Evolutionary conservation across 176 grass and related monocot species (phyloP), one percentile per base, ranked within the genome.

Genomic region (Saccharum officinarum): DNA sequence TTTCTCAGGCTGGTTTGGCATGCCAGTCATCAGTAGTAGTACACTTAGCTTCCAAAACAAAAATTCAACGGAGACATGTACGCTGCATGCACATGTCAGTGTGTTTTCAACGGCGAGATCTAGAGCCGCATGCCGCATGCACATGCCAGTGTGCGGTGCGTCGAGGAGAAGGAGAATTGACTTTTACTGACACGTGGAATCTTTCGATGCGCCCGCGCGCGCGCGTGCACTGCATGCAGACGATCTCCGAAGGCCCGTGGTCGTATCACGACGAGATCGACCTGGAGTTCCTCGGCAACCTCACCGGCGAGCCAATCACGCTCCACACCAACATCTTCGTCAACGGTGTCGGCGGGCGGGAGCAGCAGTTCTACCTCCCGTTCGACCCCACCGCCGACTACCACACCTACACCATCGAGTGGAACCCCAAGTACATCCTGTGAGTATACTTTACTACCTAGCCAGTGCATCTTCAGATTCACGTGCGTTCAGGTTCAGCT

Each of bases 271-370:
- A 97, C 67, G 94, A 97, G 83, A 79, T 97, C 54, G 94, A 97
- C 84, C 79, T 97, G 1, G 94, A 94, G 80, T 90, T 97, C 90
- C 90, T 97, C 2, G 95, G 95, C 62, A 92, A 94, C 45, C 14
- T 20, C 8, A 76, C 74, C 55, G 88, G 83, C 26, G 6, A 94
- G 83, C 95, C 92, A 9, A 92, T 91, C 88, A 91, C 87, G 10
- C 87, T 94, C 22, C 92, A 87, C 88, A 97, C 95, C 75, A 97
- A 97, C 82, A 76, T 97, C 8, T 97, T 88, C 82, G 87, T 87
- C 81, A 55, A 78, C 8, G 95, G 95, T 31, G 45, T 70, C 1
- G 92, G 92, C 31, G 79, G 79, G 33, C 92, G 85, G 10, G 94
- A 97, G 83, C 65, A 85, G 86, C 92, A 94, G 87, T 97, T 87